Evolutionary conservation across 208 protist species (phyloP), one percentile per base, ranked within the genome.

Genomic region (Trypanosoma platydactyli): DNA sequence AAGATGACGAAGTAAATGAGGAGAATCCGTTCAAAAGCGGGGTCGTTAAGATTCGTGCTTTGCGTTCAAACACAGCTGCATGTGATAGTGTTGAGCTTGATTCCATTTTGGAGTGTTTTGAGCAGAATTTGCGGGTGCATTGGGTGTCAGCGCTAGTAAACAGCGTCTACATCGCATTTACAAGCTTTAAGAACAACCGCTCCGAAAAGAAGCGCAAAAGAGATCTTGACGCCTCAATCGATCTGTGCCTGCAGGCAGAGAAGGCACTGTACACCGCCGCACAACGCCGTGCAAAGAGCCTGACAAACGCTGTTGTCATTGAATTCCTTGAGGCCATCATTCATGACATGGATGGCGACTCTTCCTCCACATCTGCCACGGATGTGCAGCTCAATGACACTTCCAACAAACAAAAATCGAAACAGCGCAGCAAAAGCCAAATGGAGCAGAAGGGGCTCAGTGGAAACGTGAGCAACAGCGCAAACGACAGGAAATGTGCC

Each of bases 171-270:
- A 61, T 62, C 9, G 42, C 29, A 3, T 62, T 60, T 33, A 53
- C 65, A 33, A 30, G 52, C n/a, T 64, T 58, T 44, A 66, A 56
- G 22, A 30, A 45, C 16, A 45, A 42, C 9, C 50, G 62, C 20
- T 51, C 52, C 29, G 68, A 73, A 5, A 73, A 73, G 68, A 65
- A 62, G 20, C 58, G 52, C 40, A 73, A 73, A 59, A 63, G 57
- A 48, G 68, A 73, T 7, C 52, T 73, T 16, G 68, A 73, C 29
- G 50, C 52, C 33, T 58, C 59, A 24, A 35, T 73, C 9, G 6
- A 55, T 5, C 30, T 29, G 6, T 73, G 68, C 33, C 13, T 44
- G 38, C 25, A 30, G 46, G 59, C 45, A 1, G 22, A 57, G 52
- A 7, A 54, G 51, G 68, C 44, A 44, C 11, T 73, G 1, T 45